A percentile compares a stretch with the other conserved stretches of the same genome.
Evolutionary conservation across 345 rosid genomes (phyloP).

Genomic region (Arabidopsis arenosa): DNA sequence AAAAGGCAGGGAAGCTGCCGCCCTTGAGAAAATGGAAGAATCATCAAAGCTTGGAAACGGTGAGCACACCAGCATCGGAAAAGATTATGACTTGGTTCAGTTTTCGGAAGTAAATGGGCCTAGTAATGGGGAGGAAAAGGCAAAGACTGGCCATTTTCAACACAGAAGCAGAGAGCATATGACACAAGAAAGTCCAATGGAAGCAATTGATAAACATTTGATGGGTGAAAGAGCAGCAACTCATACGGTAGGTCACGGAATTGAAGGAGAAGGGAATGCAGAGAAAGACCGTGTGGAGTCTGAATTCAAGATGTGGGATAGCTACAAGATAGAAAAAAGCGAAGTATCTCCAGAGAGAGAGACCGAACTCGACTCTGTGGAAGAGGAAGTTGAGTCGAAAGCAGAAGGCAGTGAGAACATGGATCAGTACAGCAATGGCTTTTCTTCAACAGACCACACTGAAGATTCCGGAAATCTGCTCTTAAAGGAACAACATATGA

Average conservation of each 20-base stretch:
- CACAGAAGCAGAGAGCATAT: constrained; percentile 42
- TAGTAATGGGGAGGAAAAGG: constrained; percentile 61
- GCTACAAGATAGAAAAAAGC: constrained; percentile 86
- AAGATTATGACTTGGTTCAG: constrained; percentile 83
- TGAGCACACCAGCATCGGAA: constrained; percentile 52
- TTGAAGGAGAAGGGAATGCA: constrained; percentile 55
- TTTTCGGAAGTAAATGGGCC: constrained; percentile 86
- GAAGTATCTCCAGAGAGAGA: constrained; percentile 75
- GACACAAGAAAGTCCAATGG: constrained; percentile 49
- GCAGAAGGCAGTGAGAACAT: constrained; percentile 61
- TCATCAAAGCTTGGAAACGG: constrained; percentile 43
- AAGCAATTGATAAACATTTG: constrained; percentile 46
- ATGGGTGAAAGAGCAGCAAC: constrained; percentile 19
- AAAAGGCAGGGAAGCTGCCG: constrained; percentile 54
- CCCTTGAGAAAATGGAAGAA: constrained; percentile 43
- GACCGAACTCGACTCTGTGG: constrained; percentile 66
- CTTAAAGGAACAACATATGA: constrained; percentile 63
- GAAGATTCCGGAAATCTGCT: constrained; percentile 62
- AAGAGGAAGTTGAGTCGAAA: constrained; percentile 73
- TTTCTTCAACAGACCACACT: constrained; percentile 54
- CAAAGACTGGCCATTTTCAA: constrained; percentile 50
- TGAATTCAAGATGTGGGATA: constrained; percentile 89
- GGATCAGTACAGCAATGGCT: constrained; percentile 63
- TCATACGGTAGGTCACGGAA: constrained; percentile 30
- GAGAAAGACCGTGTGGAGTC: constrained; percentile 59